Base-by-base conservation (phyloP, 441 rosid genomes). In the Kokia cookei region DNA sequence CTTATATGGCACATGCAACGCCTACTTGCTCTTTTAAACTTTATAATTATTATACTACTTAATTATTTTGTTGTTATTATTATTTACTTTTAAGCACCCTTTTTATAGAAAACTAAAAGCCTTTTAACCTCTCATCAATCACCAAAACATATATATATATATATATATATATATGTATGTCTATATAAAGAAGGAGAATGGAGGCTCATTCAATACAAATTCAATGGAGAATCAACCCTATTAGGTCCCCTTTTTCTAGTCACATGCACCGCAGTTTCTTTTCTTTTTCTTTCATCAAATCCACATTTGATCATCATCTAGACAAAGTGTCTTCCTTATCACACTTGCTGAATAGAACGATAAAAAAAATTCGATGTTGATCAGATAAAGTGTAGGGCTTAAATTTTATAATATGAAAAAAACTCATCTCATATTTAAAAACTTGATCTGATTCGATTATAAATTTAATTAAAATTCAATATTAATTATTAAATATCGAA, bases 221-320 rank as follows among this genome's bases (percentile, higher is more conserved):
- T 68, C 11, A 32, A 32, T 29, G 65, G 40, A 60, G 65, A 57
- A 57, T 60, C 65, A 60, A 15, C 11, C 24, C 32, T 27, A 14
- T 48, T 8, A 19, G 37, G 48, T 3, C 29, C 37, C 32, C 42
- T 37, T 37, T 13, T 55, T 57, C 37, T 0, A 68, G 74, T 72
- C 75, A 73, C 75, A 73, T 73, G 75, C 69, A 10, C 19, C 42
- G 50, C 32, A 62, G 75, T 50, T 32, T 65, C 9, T 65, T 45
- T 58, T 29, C 7, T 58, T 26, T 26, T 3, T 26, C 62, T 26
- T 58, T 24, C 19, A 29, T 29, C 35, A 29, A 29, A 29, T 29
- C 35, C 5, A 3, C 35, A 4, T 29, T 29, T 29, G 5, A 29
- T 29, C 35, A 4, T 29, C 32, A 0, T 27, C 4, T 27, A 27